These are phyloP conservation scores for Colletotrichum tabaci DNA, from an alignment of 2,329 filamentous ascomycete genomes.

Conservation along the genomic window DNA sequence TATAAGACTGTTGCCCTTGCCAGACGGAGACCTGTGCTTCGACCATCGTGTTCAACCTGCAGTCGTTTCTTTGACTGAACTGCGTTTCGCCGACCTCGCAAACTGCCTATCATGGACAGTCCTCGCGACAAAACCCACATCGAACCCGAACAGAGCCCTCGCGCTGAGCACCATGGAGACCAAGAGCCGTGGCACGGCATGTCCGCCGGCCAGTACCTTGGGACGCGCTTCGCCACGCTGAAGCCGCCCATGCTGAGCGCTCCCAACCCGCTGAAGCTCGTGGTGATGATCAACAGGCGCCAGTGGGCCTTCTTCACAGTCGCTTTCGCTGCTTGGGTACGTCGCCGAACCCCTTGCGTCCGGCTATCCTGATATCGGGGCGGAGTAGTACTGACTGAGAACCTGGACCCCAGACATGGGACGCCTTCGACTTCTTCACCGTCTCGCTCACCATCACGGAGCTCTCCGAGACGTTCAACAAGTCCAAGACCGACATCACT, in stretches of 20 bases:
- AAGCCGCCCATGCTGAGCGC: conserved; percentile 70
- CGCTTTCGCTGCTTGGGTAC: conserved; percentile 71
- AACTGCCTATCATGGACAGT: conserved; percentile 20
- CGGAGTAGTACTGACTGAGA: conserved; percentile 9
- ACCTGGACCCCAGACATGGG: conserved; percentile 64
- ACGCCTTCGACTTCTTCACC: conserved; percentile 78
- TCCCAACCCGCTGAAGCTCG: conserved; percentile 66
- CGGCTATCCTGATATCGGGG: not conserved
- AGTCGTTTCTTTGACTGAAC: not conserved
- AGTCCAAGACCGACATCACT: conserved; percentile 70
- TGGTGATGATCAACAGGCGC: conserved; percentile 63
- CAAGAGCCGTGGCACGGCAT: conserved; percentile 64
- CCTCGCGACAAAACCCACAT: conserved; percentile 23
- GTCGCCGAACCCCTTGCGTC: conserved; percentile 38
- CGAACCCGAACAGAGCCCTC: not conserved
- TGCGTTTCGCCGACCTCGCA: not conserved
- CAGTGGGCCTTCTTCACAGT: conserved; percentile 71
- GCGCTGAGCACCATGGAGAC: conserved; percentile 44
- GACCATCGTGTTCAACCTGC: not conserved
- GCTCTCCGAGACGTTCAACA: conserved; percentile 67
- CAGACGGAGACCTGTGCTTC: no score
- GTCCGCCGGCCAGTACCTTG: conserved; percentile 62
- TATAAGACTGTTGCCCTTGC: conserved; percentile 21
- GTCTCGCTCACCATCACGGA: conserved; percentile 72
- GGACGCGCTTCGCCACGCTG: conserved; percentile 68